Evolutionary conservation across 2,329 filamentous ascomycete species (phyloP), one percentile per base, ranked within the genome.

Genomic region (Achaetomium macrosporum): DNA sequence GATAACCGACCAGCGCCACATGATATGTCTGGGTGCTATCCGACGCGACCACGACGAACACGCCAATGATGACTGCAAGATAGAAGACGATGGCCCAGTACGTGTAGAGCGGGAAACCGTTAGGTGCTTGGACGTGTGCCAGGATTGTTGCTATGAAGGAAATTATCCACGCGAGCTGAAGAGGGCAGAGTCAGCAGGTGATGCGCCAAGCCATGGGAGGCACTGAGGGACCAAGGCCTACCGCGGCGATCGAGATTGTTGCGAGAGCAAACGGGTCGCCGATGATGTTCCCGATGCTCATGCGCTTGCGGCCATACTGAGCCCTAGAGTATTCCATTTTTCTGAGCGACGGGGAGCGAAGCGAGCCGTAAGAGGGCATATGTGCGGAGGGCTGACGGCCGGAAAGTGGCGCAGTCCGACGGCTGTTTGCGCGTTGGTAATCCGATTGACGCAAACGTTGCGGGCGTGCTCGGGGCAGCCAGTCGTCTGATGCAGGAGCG

Each of bases 231-330:
- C 12, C 10, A 4, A 46, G 11, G 81, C 90, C 71, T 82, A 96
- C 92, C 67, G 88, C 78, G 58, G 87, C 83, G 69, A 97, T 96
- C 53, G 92, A 96, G 59, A 95, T 83, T 35, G 93, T 97, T 51
- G 91, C 90, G 56, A 99, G 81, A 55, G 92, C 91, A 71, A 99
- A 97, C 6, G 93, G 93, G 73, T 99, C 92, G 64, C 93, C 93
- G 57, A 96, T 79, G 64, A 99, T 90, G 72, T 96, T 95, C 68
- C 88, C 88, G 70, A 91, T 71, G 70, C 82, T 86, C 71, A 96
- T 85, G 63, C 75, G 74, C 66, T 69, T 76, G 66, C 79, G 76
- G 66, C 74, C 75, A 66, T 83, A 80, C 61, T 73, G 70, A 58
- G 65, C 73, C 67, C 81, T 77, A 61, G 79, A 79, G 68, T 82